Conservation (phyloP, 345 rosid genomes). For the Psidium friedrichsthalianum region DNA sequence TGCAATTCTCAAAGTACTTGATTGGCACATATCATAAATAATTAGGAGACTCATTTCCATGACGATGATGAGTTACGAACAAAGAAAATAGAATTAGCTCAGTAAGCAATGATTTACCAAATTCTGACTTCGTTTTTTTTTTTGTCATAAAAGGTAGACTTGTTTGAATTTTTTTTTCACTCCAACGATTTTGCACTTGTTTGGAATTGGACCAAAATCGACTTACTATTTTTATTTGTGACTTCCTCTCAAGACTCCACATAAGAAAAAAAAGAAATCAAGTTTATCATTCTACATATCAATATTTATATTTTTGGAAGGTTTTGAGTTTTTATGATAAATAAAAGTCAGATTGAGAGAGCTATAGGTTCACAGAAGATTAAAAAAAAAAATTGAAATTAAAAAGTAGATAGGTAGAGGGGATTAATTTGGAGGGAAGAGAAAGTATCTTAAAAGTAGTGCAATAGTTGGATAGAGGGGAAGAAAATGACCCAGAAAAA, state of each 20-base stretch:
- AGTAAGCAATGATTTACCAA: not conserved
- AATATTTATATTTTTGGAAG: not conserved
- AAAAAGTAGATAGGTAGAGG: not conserved
- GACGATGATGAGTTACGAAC: not conserved
- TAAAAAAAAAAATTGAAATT: not conserved
- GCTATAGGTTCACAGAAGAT: not conserved
- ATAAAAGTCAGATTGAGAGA: not conserved
- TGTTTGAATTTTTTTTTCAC: not conserved
- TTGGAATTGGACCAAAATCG: not conserved
- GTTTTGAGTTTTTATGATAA: not conserved
- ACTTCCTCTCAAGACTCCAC: not conserved
- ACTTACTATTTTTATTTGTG: not conserved
- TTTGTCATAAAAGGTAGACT: not conserved
- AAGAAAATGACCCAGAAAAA: not conserved
- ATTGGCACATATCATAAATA: not conserved
- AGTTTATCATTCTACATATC: not conserved
- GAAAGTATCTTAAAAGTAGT: not conserved
- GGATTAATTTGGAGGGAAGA: not conserved
- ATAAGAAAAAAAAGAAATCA: not conserved
- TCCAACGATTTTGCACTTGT: not conserved
- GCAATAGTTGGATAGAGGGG: not conserved
- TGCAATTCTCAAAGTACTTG: not conserved
- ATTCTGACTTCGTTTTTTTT: not conserved
- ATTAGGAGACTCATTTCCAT: not conserved
- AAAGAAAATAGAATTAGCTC: not conserved